Base-by-base conservation (phyloP, 148 eudicot genomes). In the Drosera capensis region DNA sequence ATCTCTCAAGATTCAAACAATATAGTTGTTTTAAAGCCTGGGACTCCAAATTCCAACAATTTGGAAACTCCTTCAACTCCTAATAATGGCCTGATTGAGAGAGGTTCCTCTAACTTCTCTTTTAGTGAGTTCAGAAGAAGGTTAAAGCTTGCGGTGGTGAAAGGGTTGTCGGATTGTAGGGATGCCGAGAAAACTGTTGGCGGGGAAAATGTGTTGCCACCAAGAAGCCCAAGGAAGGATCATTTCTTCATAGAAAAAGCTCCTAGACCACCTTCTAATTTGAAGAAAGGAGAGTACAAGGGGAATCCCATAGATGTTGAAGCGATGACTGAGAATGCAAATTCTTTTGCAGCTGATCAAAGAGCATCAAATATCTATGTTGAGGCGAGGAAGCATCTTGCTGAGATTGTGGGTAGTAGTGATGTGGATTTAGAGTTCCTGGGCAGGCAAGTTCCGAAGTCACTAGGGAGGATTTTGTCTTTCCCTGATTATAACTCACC, bases 361-460 rank as follows among this genome's bases (percentile, higher is more conserved):
- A 79, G 77, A 58, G 72, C 69, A 42, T 68, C 94, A 18, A 74
- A 70, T 54, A 67, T 85, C 39, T 92, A 92, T 35, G 16, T 39
- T 23, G 95, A 92, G 60, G 95, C 94, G n/a, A 92, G 63, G 75
- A 85, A 71, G 50, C 94, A 92, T 74, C 74, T 92, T 15, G 82
- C 81, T 29, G 95, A 92, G 58, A 71, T 85, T 65, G 68, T 85
- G 45, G 78, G 71, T 25, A 54, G 62, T 53, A 70, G 64, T 45
- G 82, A 82, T 39, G 68, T 58, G 25, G 74, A 64, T 41, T 22
- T 19, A 17, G 63, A 70, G 34, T 44, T 58, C 48, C 51, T 47
- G 9, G 54, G 71, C 45, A 62, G 67, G 61, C 63, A 52, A 42
- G 55, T 66, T 21, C 70, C 88, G 3, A 75, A 71, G 65, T 56